phyloP scores from a whole-genome alignment of 2,329 filamentous ascomycete genomes.

The Atkinsonella hypoxylon region DNA sequence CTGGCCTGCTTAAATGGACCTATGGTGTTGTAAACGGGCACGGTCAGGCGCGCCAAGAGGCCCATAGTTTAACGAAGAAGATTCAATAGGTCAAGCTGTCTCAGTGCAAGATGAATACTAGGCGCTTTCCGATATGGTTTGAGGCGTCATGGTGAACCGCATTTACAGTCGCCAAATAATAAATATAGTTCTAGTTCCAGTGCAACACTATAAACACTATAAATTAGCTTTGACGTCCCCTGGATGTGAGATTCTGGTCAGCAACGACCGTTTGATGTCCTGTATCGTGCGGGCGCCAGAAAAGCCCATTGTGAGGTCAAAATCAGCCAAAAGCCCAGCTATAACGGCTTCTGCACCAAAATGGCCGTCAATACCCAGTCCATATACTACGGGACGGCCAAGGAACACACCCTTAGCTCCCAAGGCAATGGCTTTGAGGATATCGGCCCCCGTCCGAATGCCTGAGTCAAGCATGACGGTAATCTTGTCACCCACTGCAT shows the following conservation, averaged over 20 bases:
- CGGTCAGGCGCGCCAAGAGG: conserved; percentile 20
- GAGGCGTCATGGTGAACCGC: neutral
- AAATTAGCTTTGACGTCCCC: conserved; percentile 22
- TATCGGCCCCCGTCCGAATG: conserved; percentile 26
- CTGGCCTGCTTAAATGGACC: conserved; percentile 54
- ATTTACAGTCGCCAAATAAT: neutral
- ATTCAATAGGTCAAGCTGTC: conserved; percentile 11
- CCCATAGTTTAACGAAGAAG: conserved; percentile 20
- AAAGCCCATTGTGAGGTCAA: conserved; percentile 43
- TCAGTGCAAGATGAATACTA: too few relatives aligned
- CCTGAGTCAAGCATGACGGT: conserved; percentile 40
- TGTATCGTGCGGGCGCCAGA: conserved; percentile 33
- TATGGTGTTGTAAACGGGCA: conserved; percentile 57
- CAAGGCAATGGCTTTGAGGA: conserved; percentile 28
- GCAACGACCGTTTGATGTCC: conserved; percentile 22
- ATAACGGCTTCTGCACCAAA: conserved; percentile 44
- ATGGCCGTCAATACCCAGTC: conserved; percentile 22
- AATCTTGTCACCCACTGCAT: conserved; percentile 46
- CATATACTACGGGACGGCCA: conserved; percentile 28
- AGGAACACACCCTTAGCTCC: conserved; percentile 30
- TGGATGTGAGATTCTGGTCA: conserved; percentile 22
- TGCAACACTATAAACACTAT: conserved; percentile 12
- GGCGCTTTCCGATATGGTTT: neutral
- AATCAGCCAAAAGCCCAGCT: conserved; percentile 26
- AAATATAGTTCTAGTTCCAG: neutral